Evolutionary conservation across 306 rosid species (phyloP).

Genomic region (Trifolium fragiferum): DNA sequence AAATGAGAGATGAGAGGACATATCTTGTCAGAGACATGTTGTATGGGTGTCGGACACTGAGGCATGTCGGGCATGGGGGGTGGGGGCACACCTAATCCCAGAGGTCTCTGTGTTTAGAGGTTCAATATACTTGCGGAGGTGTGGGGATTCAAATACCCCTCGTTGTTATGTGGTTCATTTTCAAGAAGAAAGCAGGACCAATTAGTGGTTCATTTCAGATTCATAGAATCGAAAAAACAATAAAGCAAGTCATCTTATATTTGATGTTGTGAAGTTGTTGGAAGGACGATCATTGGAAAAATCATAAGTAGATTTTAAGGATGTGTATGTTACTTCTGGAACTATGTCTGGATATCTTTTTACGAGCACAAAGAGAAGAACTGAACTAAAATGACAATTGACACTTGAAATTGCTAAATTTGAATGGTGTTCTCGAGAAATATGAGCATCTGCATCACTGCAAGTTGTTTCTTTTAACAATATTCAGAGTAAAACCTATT

Average conservation of each 20-base stretch:
- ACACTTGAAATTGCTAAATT: slow-evolving; percentile 12
- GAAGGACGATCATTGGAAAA: slow-evolving; percentile 53
- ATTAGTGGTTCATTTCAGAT: slow-evolving; percentile 57
- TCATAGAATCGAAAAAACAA: slow-evolving; percentile 63
- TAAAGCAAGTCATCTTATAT: slow-evolving; percentile 54
- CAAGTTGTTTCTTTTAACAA: slow-evolving; percentile 28
- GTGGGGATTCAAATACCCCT: too few species aligned
- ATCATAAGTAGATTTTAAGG: slow-evolving; percentile 54
- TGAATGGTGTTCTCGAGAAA: slow-evolving; percentile 3
- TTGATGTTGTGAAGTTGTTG: slow-evolving; percentile 66
- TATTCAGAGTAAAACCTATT: neutral
- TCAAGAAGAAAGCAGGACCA: too few species aligned
- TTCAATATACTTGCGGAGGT: too few species aligned
- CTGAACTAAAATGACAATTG: slow-evolving; percentile 15
- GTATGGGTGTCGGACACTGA: too few species aligned
- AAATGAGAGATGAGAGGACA: too few species aligned
- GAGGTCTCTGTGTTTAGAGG: too few species aligned
- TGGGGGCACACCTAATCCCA: too few species aligned
- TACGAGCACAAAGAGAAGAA: slow-evolving; percentile 31
- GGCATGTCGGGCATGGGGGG: too few species aligned
- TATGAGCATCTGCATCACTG: slow-evolving; percentile 16
- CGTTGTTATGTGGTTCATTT: too few species aligned
- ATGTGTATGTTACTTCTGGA: slow-evolving; percentile 38
- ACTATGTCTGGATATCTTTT: slow-evolving; percentile 49
- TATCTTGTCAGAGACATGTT: too few species aligned